phyloP scores from a whole-genome alignment of 2,329 filamentous ascomycete species.

The Hymenoscyphus occultus region DNA sequence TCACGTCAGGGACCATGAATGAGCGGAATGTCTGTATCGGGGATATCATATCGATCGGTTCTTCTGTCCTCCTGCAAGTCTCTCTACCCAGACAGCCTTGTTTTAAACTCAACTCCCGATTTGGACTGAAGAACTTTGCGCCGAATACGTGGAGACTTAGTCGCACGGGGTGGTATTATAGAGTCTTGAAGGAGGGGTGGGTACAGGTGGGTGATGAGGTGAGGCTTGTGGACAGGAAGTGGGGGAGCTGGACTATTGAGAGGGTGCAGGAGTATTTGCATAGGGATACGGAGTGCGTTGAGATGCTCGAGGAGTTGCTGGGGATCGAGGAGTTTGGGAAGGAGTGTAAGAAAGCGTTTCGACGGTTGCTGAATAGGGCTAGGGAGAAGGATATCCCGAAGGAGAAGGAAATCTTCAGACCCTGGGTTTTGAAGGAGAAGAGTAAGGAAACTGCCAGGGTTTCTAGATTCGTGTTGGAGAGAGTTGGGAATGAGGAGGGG shows the following conservation, averaged over 20 bases:
- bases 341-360: constrained; percentile 51
- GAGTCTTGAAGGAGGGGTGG: constrained; percentile 53
- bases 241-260: constrained; percentile 61
- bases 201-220: constrained; percentile 57
- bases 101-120: constrained; percentile 68
- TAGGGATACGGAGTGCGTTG: constrained; percentile 47
- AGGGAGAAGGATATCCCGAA: constrained; percentile 27
- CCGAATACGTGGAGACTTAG: constrained; percentile 53
- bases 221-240: constrained; percentile 50
- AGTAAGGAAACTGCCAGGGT: constrained; percentile 50
- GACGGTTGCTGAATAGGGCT: constrained; percentile 49
- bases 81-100: constrained; percentile 62
- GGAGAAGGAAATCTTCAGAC: constrained; percentile 36
- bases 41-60: constrained; percentile 52
- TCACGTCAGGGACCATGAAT: constrained; percentile 51
- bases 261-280: constrained; percentile 62
- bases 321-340: constrained; percentile 36
- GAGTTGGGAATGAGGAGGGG: constrained; percentile 37
- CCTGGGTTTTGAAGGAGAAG: constrained; percentile 46
- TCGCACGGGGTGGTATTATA: constrained; percentile 65
- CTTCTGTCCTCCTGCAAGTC: constrained; percentile 53
- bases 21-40: constrained; percentile 65
- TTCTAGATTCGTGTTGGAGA: constrained; percentile 51
- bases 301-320: constrained; percentile 50
- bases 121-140: constrained; percentile 60